Conservation (phyloP, 768 basidiomycete species). For the Boletus barrowsii region DNA sequence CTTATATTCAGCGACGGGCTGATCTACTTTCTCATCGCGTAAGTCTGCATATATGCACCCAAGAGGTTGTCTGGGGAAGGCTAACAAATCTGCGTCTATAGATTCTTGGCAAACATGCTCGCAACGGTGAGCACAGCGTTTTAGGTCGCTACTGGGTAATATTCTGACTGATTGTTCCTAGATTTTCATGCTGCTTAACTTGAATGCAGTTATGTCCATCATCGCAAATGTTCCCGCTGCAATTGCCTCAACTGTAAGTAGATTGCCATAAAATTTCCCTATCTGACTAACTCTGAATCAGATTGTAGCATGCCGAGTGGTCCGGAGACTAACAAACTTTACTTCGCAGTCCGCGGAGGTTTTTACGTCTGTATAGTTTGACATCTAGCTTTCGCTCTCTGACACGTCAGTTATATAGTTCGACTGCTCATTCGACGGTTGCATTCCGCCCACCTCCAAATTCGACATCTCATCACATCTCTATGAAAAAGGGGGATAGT, state of each 20-base stretch:
- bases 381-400: conserved; percentile 21
- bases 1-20: conserved; percentile 72
- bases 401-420: conserved; percentile 30
- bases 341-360: conserved; percentile 46
- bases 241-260: conserved; percentile 59
- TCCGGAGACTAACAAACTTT: conserved; percentile 65
- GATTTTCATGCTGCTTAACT: conserved; percentile 63
- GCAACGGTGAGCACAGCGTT: conserved; percentile 38
- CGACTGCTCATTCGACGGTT: conserved; percentile 47
- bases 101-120: conserved; percentile 64
- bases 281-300: conserved; percentile 23
- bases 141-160: not conserved
- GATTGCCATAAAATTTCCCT: not conserved
- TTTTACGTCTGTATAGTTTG: conserved; percentile 44
- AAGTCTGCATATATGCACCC: conserved; percentile 27
- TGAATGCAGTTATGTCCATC: conserved; percentile 72
- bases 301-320: conserved; percentile 63
- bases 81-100: conserved; percentile 25
- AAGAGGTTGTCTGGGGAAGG: not conserved
- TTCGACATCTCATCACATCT: conserved; percentile 21
- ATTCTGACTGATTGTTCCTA: conserved; percentile 13
- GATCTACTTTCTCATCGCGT: conserved; percentile 72
- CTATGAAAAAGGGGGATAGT: conserved; percentile 43
- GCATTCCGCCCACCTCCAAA: conserved; percentile 52
- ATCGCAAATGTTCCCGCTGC: conserved; percentile 73